Base-by-base conservation (phyloP, 192 early-diverging fungal species). In the Thoreauomyces humboldtii region DNA sequence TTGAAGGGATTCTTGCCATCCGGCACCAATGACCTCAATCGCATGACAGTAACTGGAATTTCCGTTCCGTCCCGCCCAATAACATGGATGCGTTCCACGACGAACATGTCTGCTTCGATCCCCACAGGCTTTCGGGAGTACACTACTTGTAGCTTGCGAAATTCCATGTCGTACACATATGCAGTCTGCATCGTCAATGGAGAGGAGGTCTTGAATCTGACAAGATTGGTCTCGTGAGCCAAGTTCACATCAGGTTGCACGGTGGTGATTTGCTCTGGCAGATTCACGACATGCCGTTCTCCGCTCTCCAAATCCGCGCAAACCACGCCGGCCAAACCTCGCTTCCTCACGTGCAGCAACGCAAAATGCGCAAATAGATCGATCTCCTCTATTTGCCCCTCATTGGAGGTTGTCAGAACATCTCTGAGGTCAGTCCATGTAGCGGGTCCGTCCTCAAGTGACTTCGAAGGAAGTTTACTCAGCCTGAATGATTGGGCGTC, bases 31-130 rank as follows among this genome's bases (percentile, higher is more conserved):
- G 53, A 28, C 9, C 31, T 34, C 21, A 21, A 21, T 32, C 53
- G 47, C 19, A 72, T 51, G 17, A 72, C 21, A 4, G 65, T 69
- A 15, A 73, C 59, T 1, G 71, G 71, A 28, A 73, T 44, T 3
- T 63, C 29, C n/a, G 35, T 51, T 11, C 47, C 63, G 17, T 31
- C 45, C 7, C 19, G 7, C 7, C 24, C 61, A 9, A 24, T n/a
- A n/a, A 67, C 56, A 12, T 21, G 12, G 9, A 59, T 44, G 3
- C 65, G 65, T 41, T 59, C 45, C 9, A 56, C 41, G n/a, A 47
- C 38, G 29, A 42, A 67, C 24, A 32, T 1, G 32, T 33, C 28
- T 15, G 15, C n/a, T 9, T 38, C 15, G 17, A 67, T 50, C n/a
- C n/a, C n/a, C 9, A 17, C 47, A 24, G 47, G 47, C 25, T 24